phyloP scores from a whole-genome alignment of 2,329 filamentous ascomycete species.

The Colletotrichum sp. region DNA sequence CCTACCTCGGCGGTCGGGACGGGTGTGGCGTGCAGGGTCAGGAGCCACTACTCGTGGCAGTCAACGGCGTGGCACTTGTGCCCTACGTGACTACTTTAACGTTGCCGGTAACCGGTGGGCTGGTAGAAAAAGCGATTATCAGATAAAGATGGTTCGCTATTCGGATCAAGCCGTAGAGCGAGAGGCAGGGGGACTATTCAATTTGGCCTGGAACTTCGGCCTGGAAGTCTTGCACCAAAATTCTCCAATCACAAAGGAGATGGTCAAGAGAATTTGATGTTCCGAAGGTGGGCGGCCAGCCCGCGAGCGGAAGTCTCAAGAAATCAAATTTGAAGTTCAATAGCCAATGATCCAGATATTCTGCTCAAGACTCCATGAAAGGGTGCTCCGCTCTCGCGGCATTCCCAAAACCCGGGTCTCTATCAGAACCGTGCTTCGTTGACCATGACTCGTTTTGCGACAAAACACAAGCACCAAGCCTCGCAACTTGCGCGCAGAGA shows the following conservation, averaged over 20 bases:
- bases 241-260: background rate
- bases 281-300: background rate
- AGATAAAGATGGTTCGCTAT: background rate
- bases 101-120: background rate
- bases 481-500: background rate
- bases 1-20: background rate
- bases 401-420: background rate
- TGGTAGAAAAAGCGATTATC: background rate
- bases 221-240: background rate
- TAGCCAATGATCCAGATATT: background rate
- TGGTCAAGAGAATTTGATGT: background rate
- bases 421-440: background rate
- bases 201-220: background rate
- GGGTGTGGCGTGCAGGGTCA: background rate
- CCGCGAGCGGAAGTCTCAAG: background rate
- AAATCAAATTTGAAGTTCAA: background rate
- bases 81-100: background rate
- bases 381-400: background rate
- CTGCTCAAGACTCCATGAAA: background rate
- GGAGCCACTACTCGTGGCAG: background rate
- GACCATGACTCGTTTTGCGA: background rate
- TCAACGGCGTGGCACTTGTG: background rate
- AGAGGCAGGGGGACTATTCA: background rate
- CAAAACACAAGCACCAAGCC: background rate
- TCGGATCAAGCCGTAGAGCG: background rate